These are phyloP conservation scores for Gigaspora rosea DNA, from an alignment of 192 early-diverging fungal species.

Conservation along the genomic window DNA sequence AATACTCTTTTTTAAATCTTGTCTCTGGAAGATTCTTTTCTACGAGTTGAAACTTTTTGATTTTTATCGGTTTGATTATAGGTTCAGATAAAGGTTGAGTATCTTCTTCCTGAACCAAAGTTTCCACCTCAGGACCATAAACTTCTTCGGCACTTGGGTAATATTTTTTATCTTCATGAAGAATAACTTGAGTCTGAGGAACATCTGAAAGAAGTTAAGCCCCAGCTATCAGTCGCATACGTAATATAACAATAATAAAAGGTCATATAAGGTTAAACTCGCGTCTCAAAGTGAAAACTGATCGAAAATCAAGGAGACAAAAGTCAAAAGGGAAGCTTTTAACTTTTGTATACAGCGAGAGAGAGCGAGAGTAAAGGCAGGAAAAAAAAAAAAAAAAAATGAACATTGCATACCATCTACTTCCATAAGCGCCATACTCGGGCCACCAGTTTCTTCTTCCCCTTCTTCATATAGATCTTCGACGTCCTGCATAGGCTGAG, in stretches of 20 bases:
- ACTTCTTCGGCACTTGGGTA: constrained; percentile 97
- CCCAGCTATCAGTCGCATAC: constrained; percentile 24
- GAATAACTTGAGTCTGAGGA: constrained; percentile 76
- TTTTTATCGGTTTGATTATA: constrained; percentile 89
- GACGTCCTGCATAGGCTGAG: constrained; percentile 37
- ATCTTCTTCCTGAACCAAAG: constrained; percentile 96
- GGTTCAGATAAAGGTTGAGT: constrained; percentile 94
- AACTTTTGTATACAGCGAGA: background rate
- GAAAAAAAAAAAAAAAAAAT: background rate
- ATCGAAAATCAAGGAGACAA: background rate
- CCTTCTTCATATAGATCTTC: constrained; percentile 42
- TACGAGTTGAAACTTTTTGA: constrained; percentile 81
- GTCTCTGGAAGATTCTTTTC: constrained; percentile 87
- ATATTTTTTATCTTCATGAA: constrained; percentile 99
- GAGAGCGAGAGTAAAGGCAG: background rate
- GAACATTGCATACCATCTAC: constrained; percentile 59
- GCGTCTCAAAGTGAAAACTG: background rate
- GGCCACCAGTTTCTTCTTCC: constrained; percentile 47
- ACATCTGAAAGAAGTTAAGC: constrained; percentile 46
- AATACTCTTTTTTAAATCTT: constrained; percentile 82
- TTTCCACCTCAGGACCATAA: constrained; percentile 93
- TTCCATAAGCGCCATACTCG: constrained; percentile 61
- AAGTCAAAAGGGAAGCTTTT: background rate
- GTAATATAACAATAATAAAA: background rate
- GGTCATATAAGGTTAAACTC: constrained; percentile 15